phyloP scores from a whole-genome alignment of 2,329 filamentous ascomycete species.

The Uncinocarpus reesii region DNA sequence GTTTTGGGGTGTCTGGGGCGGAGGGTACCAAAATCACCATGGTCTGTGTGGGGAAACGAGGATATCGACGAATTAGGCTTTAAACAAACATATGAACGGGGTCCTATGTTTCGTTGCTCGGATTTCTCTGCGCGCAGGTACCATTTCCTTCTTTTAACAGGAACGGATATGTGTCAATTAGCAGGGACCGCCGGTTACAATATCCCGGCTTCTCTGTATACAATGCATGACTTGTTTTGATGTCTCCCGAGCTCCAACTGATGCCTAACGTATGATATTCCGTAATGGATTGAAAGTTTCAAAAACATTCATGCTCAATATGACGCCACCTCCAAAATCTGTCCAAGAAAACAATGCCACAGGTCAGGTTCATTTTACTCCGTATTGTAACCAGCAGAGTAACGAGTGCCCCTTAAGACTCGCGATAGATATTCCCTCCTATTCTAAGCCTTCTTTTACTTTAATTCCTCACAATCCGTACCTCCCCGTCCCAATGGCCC shows the following conservation, averaged over 20 bases:
- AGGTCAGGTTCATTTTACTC: too few species aligned
- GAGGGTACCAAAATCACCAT: not conserved
- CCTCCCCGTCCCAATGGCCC: constrained; percentile 50
- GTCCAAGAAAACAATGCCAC: too few species aligned
- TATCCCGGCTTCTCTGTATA: constrained; percentile 5
- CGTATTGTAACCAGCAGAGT: too few species aligned
- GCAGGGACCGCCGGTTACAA: constrained; percentile 2
- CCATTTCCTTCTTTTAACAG: constrained; percentile 10
- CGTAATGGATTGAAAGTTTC: not conserved
- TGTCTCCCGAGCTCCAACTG: not conserved
- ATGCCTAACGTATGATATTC: not conserved
- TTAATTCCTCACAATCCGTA: constrained; percentile 41
- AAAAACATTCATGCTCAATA: too few species aligned
- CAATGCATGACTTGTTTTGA: constrained; percentile 9
- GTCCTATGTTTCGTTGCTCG: constrained; percentile 4
- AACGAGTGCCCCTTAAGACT: too few species aligned
- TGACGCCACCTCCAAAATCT: too few species aligned
- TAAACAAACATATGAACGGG: not conserved
- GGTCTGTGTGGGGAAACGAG: constrained; percentile 3
- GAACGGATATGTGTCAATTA: constrained; percentile 11
- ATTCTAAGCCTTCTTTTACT: not conserved
- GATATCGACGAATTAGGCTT: constrained; percentile 5
- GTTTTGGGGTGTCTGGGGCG: constrained; percentile 2
- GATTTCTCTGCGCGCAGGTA: constrained; percentile 3
- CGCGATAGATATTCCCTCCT: not conserved